Conservation (phyloP, 2,329 filamentous ascomycete genomes). For the Aspergillus spinulosporus region DNA sequence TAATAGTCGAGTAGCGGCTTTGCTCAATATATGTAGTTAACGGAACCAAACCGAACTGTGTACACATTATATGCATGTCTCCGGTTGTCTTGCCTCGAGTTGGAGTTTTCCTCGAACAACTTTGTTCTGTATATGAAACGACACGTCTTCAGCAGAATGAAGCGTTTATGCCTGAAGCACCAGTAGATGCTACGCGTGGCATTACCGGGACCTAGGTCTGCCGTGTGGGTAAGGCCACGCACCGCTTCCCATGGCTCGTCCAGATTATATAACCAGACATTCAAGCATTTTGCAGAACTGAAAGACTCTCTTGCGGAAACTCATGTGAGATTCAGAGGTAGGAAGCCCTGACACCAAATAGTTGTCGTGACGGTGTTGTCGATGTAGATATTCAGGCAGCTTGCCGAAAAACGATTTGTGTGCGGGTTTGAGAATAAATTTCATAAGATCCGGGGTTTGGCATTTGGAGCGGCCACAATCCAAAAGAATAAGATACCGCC, state of each 20-base stretch:
- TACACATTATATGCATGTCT: background rate
- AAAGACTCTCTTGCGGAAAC: background rate
- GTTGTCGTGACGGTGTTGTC: background rate
- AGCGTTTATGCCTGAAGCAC: slow-evolving; percentile 17
- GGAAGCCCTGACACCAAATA: background rate
- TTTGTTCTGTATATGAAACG: slow-evolving; percentile 6
- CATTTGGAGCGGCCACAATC: background rate
- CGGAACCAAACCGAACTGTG: background rate
- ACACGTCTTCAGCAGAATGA: slow-evolving; percentile 17
- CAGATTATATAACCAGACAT: background rate
- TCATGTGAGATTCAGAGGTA: background rate
- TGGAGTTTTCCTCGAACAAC: background rate
- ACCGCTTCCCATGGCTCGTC: slow-evolving; percentile 5
- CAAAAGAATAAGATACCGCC: slow-evolving; percentile 2
- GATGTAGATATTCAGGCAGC: background rate
- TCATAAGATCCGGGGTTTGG: background rate
- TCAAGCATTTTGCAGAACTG: background rate
- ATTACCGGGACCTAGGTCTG: slow-evolving; percentile 6
- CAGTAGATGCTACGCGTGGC: slow-evolving; percentile 12
- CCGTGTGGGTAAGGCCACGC: slow-evolving; percentile 8
- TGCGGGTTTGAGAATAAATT: slow-evolving; percentile 10
- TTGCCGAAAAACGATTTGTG: slow-evolving; percentile 10
- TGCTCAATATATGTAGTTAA: too few relatives aligned
- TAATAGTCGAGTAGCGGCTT: too few relatives aligned
- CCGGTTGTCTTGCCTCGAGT: background rate